These are phyloP conservation scores for Hibiscus mutabilis DNA, from an alignment of 345 rosid species.

Conservation along the genomic window DNA sequence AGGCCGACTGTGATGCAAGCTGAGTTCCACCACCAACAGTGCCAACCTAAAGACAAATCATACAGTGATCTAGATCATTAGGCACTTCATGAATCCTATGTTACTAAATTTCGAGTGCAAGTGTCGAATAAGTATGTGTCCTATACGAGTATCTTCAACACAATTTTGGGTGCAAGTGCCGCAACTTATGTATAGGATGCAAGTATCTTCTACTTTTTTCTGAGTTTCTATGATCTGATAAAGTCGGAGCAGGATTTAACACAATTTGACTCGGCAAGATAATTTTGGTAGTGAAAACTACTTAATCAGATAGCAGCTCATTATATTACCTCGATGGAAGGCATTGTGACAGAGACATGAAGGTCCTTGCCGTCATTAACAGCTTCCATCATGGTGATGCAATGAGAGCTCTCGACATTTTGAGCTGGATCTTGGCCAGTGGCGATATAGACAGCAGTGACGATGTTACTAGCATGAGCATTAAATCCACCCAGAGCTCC, in stretches of 20 bases:
- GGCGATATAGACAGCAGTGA: conserved; percentile 51
- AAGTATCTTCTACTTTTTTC: background rate
- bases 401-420: conserved; percentile 68
- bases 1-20: conserved; percentile 73
- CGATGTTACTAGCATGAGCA: conserved; percentile 70
- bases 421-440: conserved; percentile 83
- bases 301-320: background rate
- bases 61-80: background rate
- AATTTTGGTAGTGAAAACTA: background rate
- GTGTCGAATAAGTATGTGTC: too few species aligned
- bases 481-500: conserved; percentile 77
- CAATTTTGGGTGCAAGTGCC: too few species aligned
- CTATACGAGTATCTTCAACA: too few species aligned
- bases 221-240: background rate
- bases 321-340: conserved; percentile 51
- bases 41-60: conserved; percentile 40
- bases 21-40: conserved; percentile 79
- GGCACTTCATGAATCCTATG: background rate
- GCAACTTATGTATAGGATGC: background rate
- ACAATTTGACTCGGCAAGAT: background rate
- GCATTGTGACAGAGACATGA: conserved; percentile 71
- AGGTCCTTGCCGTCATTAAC: conserved; percentile 56
- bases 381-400: conserved; percentile 75
- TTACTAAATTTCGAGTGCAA: too few species aligned
- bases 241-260: background rate